Evolutionary conservation across 1,284 basidiomycete species (phyloP).

Genomic region (Cryptococcus depauperatus): DNA sequence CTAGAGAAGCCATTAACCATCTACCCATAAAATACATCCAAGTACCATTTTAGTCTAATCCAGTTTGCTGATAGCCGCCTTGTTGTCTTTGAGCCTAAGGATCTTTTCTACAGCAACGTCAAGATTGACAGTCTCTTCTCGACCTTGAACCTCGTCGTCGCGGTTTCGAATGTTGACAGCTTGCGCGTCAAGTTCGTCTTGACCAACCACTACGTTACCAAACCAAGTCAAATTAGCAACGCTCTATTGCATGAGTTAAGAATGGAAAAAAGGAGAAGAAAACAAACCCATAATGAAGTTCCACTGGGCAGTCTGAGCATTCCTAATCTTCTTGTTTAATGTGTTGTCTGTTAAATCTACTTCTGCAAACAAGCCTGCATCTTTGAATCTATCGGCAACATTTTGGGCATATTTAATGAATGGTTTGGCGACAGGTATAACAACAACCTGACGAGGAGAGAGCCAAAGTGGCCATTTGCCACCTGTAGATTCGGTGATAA

Average conservation of each 20-base stretch:
- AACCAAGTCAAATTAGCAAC: constrained; percentile 1
- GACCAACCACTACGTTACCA: constrained; percentile 78
- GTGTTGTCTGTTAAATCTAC: constrained; percentile 90
- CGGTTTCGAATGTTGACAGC: constrained; percentile 94
- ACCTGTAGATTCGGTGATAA: constrained; percentile 93
- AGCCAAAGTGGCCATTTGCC: constrained; percentile 99
- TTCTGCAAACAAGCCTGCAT: constrained; percentile 75
- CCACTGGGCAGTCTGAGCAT: constrained; percentile 86
- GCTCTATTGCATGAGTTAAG: constrained; percentile 1
- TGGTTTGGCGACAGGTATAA: constrained; percentile 79
- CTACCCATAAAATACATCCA: background rate
- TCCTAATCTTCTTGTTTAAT: constrained; percentile 91
- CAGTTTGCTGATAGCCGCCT: constrained; percentile 22
- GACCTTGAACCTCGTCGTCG: constrained; percentile 58
- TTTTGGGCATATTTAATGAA: constrained; percentile 86
- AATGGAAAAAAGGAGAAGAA: background rate
- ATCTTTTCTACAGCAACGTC: constrained; percentile 36
- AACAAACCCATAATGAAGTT: constrained; percentile 88
- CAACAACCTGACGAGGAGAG: constrained; percentile 85
- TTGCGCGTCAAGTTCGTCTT: constrained; percentile 73
- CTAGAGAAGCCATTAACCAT: too few species aligned
- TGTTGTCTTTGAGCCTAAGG: constrained; percentile 30
- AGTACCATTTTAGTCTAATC: background rate
- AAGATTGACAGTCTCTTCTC: constrained; percentile 41
- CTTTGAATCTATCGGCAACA: constrained; percentile 61